phyloP scores from a whole-genome alignment of 352 stramenopile species.

The Pythium grandisporangium region DNA sequence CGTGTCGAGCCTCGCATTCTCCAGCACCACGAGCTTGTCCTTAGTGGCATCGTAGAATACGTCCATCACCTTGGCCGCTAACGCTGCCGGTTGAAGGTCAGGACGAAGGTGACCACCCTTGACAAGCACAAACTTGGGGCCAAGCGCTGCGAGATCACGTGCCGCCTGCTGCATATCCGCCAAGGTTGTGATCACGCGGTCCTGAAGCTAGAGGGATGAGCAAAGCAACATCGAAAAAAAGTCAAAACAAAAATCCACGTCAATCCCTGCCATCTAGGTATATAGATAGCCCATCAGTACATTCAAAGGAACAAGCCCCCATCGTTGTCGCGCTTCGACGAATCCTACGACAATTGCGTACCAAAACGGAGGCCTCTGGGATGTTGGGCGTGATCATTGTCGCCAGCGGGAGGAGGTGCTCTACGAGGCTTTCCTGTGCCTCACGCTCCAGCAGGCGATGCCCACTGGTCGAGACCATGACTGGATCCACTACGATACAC shows the following conservation, averaged over 20 bases:
- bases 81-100: slow-evolving; percentile 8
- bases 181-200: slow-evolving; percentile 29
- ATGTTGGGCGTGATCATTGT: slow-evolving; percentile 92
- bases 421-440: slow-evolving; percentile 60
- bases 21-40: slow-evolving; percentile 19
- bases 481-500: slow-evolving; percentile 87
- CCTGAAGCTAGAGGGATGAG: slow-evolving; percentile 26
- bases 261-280: no score
- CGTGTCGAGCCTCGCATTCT: slow-evolving; percentile 24
- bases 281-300: no score
- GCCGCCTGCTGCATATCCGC: slow-evolving; percentile 73
- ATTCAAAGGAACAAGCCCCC: no score
- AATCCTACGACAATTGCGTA: no score
- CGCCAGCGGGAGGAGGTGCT: slow-evolving; percentile 78
- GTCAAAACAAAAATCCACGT: no score
- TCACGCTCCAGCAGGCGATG: slow-evolving; percentile 74
- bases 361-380: slow-evolving; percentile 86
- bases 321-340: no score
- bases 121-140: slow-evolving; percentile 76
- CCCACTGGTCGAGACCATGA: slow-evolving; percentile 90
- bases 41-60: slow-evolving; percentile 21
- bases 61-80: slow-evolving; percentile 14
- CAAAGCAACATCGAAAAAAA: no score
- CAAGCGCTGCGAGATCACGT: slow-evolving; percentile 53
- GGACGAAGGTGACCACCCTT: slow-evolving; percentile 91